Evolutionary conservation across 148 eudicot species (phyloP).

Genomic region (Dianthus caryophyllus): DNA sequence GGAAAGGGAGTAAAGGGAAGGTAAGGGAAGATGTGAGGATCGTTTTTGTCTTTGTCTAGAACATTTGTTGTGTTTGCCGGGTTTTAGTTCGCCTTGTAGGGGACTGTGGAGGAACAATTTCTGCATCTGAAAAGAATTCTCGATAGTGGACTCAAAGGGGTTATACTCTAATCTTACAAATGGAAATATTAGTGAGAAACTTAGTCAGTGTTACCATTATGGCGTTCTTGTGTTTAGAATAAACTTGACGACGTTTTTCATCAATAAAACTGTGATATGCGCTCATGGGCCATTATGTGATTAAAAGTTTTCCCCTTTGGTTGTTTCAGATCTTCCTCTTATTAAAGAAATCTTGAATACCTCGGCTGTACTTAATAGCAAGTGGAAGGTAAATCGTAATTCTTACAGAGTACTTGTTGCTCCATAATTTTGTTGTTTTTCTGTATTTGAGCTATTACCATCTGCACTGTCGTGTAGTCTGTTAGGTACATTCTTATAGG

Average conservation of each 20-base stretch:
- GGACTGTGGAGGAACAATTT: neutral
- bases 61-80: too few species aligned
- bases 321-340: conserved; percentile 67
- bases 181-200: neutral
- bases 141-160: neutral
- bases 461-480: too few species aligned
- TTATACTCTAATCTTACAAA: neutral
- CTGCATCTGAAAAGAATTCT: neutral
- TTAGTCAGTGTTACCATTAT: neutral
- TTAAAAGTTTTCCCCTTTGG: neutral
- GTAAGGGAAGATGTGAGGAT: too few species aligned
- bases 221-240: neutral
- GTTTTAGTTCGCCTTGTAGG: too few species aligned
- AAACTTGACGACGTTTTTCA: neutral
- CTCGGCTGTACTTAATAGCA: conserved; percentile 59
- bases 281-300: neutral
- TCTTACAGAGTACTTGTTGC: neutral
- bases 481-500: neutral
- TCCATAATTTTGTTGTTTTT: neutral
- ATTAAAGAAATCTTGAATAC: conserved; percentile 69
- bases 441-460: conserved; percentile 1
- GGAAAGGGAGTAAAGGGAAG: too few species aligned
- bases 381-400: conserved; percentile 70
- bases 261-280: neutral
- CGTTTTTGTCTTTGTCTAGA: too few species aligned